These are phyloP conservation scores for Schizochytrium sp. DNA, from an alignment of 108 stramenopile species.

Conservation along the genomic window DNA sequence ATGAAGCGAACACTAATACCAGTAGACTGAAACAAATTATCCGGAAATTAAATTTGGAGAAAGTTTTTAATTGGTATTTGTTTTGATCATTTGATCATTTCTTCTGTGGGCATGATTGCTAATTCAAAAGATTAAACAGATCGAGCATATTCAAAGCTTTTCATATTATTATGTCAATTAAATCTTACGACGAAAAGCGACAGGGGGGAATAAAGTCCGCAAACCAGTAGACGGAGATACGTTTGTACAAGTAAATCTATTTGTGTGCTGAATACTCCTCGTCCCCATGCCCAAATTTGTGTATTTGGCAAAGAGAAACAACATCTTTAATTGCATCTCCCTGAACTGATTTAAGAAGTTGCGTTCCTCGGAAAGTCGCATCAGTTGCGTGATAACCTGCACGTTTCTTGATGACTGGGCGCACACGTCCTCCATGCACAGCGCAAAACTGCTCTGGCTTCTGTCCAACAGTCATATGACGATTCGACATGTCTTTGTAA, in stretches of 20 bases:
- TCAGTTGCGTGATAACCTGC: constrained; percentile 17
- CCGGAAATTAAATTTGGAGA: too few relatives aligned
- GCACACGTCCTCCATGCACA: constrained; percentile 21
- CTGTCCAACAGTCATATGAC: background rate
- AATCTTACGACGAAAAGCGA: too few relatives aligned
- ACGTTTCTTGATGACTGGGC: constrained; percentile 11
- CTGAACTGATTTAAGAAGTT: constrained; percentile 31
- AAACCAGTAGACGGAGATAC: too few relatives aligned
- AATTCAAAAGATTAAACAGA: too few relatives aligned
- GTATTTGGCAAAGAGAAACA: constrained; percentile 18
- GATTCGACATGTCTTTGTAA: constrained; percentile 20
- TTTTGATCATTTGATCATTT: too few relatives aligned
- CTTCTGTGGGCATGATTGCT: too few relatives aligned
- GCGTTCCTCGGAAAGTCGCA: constrained; percentile 45
- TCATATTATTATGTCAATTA: too few relatives aligned
- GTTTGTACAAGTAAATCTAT: background rate
- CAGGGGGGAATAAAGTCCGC: background rate
- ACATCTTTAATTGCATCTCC: constrained; percentile 56
- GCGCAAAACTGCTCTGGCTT: constrained; percentile 55
- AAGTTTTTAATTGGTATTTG: too few relatives aligned
- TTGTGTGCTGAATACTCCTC: background rate
- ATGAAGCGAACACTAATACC: too few relatives aligned
- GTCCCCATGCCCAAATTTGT: constrained; percentile 8
- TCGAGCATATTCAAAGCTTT: too few relatives aligned
- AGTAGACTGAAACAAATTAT: too few relatives aligned